phyloP scores from a whole-genome alignment of 1,284 basidiomycete genomes.

The Afroboletus lepidellus region DNA sequence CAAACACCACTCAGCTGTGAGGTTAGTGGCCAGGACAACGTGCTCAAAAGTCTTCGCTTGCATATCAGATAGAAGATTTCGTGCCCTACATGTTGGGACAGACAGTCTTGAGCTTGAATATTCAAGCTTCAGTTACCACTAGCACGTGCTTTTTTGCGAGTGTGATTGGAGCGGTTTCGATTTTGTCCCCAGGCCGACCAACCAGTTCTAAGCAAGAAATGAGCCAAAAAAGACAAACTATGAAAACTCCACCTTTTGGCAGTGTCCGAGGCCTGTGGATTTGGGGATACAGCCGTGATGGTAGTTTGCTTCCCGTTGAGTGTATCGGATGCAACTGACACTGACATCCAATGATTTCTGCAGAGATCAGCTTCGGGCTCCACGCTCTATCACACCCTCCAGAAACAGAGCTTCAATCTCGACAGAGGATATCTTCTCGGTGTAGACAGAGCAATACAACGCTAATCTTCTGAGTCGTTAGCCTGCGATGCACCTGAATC shows the following conservation, averaged over 20 bases:
- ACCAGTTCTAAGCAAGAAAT: constrained; percentile 41
- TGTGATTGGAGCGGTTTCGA: constrained; percentile 97
- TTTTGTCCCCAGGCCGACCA: constrained; percentile 99
- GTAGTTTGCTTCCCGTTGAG: constrained; percentile 97
- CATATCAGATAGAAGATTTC: constrained; percentile 99
- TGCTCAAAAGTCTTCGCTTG: constrained; percentile 99
- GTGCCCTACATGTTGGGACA: constrained; percentile 99
- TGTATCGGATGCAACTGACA: too few species aligned
- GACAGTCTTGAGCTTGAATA: constrained; percentile 90
- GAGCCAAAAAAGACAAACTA: background rate
- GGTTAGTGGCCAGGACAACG: constrained; percentile 97
- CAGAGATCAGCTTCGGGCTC: too few species aligned
- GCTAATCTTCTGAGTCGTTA: too few species aligned
- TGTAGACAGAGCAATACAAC: too few species aligned
- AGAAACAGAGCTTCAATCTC: too few species aligned
- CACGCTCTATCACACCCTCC: too few species aligned
- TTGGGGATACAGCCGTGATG: constrained; percentile 98
- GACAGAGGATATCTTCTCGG: too few species aligned
- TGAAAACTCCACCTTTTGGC: constrained; percentile 71
- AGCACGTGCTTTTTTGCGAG: constrained; percentile 90
- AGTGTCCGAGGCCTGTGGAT: constrained; percentile 99
- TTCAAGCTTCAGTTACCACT: constrained; percentile 95
- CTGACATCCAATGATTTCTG: too few species aligned
- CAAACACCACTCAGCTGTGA: constrained; percentile 96
- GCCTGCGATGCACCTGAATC: too few species aligned